Conservation (phyloP, 2,329 filamentous ascomycete species). For the Lasiodiplodia gonubiensis region DNA sequence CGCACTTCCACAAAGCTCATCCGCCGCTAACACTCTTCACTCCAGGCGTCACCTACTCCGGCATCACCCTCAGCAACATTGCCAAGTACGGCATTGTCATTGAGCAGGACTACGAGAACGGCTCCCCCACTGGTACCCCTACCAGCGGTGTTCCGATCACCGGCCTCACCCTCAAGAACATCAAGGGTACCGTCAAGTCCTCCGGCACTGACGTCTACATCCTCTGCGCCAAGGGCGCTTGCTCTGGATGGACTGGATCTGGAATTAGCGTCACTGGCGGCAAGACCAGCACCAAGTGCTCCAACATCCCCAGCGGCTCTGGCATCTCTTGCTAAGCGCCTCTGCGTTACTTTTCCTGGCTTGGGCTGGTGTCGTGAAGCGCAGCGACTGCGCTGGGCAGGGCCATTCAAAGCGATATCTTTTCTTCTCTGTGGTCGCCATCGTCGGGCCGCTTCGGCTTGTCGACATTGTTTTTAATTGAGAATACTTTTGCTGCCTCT, state of each 20-base stretch:
- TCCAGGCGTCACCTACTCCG: slow-evolving; percentile 43
- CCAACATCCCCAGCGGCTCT: not conserved
- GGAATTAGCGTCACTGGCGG: slow-evolving; percentile 44
- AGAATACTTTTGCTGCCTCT: no score
- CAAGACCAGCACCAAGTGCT: not conserved
- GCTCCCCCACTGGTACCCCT: slow-evolving; percentile 40
- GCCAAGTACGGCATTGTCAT: slow-evolving; percentile 51
- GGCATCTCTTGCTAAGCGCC: not conserved
- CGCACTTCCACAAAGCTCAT: no score
- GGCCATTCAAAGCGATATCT: no score
- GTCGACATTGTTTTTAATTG: no score
- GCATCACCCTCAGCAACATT: slow-evolving; percentile 48
- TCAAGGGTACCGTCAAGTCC: slow-evolving; percentile 44
- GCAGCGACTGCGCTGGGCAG: no score
- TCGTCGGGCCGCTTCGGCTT: no score
- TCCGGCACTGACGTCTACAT: slow-evolving; percentile 45
- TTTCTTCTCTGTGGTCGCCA: no score
- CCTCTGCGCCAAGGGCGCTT: slow-evolving; percentile 43
- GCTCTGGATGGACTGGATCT: slow-evolving; percentile 46
- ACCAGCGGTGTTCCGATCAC: slow-evolving; percentile 50
- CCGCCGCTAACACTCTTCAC: not conserved
- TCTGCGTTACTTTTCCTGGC: no score
- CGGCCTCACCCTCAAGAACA: slow-evolving; percentile 41
- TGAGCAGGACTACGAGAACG: slow-evolving; percentile 54
- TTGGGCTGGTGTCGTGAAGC: no score